Base-by-base conservation (phyloP, 345 rosid genomes). In the Acer negundo region DNA sequence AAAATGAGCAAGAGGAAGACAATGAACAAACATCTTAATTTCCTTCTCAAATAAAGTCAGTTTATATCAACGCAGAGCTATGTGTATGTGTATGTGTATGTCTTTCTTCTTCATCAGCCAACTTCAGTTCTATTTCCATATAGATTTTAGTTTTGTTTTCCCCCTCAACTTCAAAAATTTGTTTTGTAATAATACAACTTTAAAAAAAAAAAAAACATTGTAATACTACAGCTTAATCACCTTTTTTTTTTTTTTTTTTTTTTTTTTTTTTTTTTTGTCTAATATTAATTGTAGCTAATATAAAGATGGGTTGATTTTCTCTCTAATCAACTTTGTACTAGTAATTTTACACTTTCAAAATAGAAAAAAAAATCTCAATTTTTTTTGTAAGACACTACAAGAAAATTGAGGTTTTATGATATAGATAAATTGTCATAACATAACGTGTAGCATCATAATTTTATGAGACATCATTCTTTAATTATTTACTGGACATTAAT, bases 1-100 rank as follows among this genome's bases (percentile, higher is more conserved):
- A 81, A 26, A 17, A 78, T 15, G 80, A 58, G 24, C 59, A 35
- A 1, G 67, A 44, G 16, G 68, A 12, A 10, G 76, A 53, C 1
- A 70, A 24, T 38, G 55, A 62, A 62, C 61, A 63, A 12, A 53
- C 15, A 4, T 53, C 38, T 35, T 35, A 35, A 35, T 19, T 19
- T 59, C 63, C 12, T 59, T 11, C 58, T 53, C 13, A 53, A 59
- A n/a, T 20, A n/a, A 19, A 20, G 63, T 59, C 5, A 1, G 19
- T 0, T 17, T 19, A 55, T 6, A 10, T 10, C 49, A 10, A 2
- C 2, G 10, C 49, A 44, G 49, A 10, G 49, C 2, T 44, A 10
- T 44, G 10, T 42, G 35, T 31, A 31, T 8, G 10, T 42, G 35
- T 31, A 31, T 8, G 10, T 40, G 9, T 40, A 42, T 13, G 19